A percentile compares a stretch with the other conserved stretches of the same genome.
Evolutionary conservation across 2,329 filamentous ascomycete genomes (phyloP).

Genomic region (Tympanopsis confertula): DNA sequence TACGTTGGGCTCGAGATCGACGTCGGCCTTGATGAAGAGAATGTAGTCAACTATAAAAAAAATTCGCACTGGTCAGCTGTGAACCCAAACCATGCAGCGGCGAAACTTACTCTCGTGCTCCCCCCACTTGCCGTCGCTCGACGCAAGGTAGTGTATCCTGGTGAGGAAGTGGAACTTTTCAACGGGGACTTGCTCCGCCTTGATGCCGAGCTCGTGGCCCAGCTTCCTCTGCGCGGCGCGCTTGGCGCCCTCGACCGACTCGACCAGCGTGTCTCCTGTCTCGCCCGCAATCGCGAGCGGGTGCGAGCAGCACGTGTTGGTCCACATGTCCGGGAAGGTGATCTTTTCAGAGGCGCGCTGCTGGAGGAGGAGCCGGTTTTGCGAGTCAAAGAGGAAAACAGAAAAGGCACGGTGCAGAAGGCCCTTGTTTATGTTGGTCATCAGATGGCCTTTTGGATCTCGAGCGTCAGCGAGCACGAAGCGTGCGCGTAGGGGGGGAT

Average conservation of each 20-base stretch:
- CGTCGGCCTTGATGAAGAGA: conserved; percentile 90
- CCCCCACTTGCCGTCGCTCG: conserved; percentile 25
- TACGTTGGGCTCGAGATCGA: conserved; percentile 67
- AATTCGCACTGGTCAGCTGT: no score
- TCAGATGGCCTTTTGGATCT: conserved; percentile 46
- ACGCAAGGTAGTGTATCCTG: conserved; percentile 64
- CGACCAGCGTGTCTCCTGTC: conserved; percentile 52
- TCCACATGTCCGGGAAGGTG: conserved; percentile 71
- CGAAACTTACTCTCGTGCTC: conserved; percentile 69
- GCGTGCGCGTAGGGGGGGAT: neutral
- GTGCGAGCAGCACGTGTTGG: conserved; percentile 72
- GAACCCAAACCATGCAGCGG: conserved; percentile 3
- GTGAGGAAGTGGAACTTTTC: conserved; percentile 64
- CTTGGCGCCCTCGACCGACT: conserved; percentile 55
- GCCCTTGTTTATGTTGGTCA: conserved; percentile 64
- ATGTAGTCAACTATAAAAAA: conserved; percentile 76
- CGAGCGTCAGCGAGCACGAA: neutral
- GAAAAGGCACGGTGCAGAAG: conserved; percentile 67
- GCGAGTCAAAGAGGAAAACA: conserved; percentile 62
- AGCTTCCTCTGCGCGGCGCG: conserved; percentile 60
- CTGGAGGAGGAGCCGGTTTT: conserved; percentile 59
- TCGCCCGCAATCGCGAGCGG: conserved; percentile 62
- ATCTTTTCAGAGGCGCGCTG: conserved; percentile 69
- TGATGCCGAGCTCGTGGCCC: conserved; percentile 62
- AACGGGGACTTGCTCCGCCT: conserved; percentile 52